Evolutionary conservation across 2,329 filamentous ascomycete genomes (phyloP).

Genomic region (Malbranchea cinnamomea): DNA sequence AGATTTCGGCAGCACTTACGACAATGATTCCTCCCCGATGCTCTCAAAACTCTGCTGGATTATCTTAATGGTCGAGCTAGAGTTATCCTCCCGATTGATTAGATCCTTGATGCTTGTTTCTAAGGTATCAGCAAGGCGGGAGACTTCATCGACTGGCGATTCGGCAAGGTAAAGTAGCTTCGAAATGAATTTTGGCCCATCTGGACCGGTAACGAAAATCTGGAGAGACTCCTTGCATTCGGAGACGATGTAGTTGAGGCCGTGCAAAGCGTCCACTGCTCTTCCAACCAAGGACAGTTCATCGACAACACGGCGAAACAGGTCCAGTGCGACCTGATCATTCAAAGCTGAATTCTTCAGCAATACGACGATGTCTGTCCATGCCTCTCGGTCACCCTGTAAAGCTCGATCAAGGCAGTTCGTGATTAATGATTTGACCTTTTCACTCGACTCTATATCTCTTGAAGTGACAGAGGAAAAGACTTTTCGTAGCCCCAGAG

Average conservation of each 20-base stretch:
- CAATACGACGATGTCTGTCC: slow-evolving; percentile 24
- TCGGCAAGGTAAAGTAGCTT: slow-evolving; percentile 39
- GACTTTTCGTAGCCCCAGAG: slow-evolving; percentile 23
- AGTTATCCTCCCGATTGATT: slow-evolving; percentile 25
- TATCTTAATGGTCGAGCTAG: slow-evolving; percentile 36
- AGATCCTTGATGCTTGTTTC: slow-evolving; percentile 20
- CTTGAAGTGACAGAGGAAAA: slow-evolving; percentile 23
- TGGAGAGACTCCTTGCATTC: slow-evolving; percentile 27
- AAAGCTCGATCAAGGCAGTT: slow-evolving; percentile 22
- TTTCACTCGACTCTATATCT: slow-evolving; percentile 21
- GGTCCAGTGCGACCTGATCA: slow-evolving; percentile 18
- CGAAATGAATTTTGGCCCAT: slow-evolving; percentile 37
- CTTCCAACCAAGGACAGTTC: slow-evolving; percentile 25
- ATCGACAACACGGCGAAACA: slow-evolving; percentile 26
- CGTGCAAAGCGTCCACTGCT: slow-evolving; percentile 24
- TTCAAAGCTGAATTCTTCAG: slow-evolving; percentile 24
- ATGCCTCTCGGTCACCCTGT: slow-evolving; percentile 21
- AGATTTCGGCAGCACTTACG: slow-evolving; percentile 27
- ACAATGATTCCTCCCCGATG: slow-evolving; percentile 29
- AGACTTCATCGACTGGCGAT: slow-evolving; percentile 36
- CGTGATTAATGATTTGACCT: slow-evolving; percentile 22
- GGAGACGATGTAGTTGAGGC: slow-evolving; percentile 30
- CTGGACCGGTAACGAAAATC: slow-evolving; percentile 27
- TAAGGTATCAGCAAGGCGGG: slow-evolving; percentile 25
- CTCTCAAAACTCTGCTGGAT: slow-evolving; percentile 37